A percentile compares a stretch with the other conserved stretches of the same genome.
Conservation (phyloP, 352 stramenopile species). For the Phytophthora tubulina region DNA sequence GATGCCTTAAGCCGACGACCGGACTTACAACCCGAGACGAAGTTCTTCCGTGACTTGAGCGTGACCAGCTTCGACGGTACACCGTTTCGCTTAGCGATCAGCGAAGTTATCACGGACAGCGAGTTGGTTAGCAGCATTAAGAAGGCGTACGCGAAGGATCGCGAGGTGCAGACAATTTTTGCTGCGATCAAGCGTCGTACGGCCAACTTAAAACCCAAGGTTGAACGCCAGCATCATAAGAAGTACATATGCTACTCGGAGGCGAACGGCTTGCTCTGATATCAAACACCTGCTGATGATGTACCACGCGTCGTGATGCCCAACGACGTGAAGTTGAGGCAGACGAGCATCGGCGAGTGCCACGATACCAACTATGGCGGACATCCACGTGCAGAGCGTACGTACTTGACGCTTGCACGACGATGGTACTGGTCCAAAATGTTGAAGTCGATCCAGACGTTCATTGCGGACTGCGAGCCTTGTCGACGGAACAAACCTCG, state of each 20-base stretch:
- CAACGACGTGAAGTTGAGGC: slow-evolving; percentile 19
- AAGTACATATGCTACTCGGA: slow-evolving; percentile 1
- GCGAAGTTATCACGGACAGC: neutral
- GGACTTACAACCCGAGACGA: neutral
- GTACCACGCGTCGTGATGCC: slow-evolving; percentile 20
- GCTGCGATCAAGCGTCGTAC: neutral
- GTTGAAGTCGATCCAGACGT: slow-evolving; percentile 22
- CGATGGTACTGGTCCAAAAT: slow-evolving; percentile 19
- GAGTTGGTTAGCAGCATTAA: neutral
- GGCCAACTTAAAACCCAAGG: neutral
- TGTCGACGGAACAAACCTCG: slow-evolving; percentile 27
- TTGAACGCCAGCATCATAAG: neutral
- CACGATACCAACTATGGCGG: slow-evolving; percentile 27
- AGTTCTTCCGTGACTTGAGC: too few species aligned
- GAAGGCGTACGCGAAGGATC: neutral
- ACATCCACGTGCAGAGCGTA: too few species aligned
- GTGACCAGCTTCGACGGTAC: neutral
- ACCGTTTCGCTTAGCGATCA: neutral
- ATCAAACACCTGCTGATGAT: slow-evolving; percentile 19
- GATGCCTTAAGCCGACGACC: neutral
- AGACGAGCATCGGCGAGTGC: slow-evolving; percentile 13
- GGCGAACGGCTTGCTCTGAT: slow-evolving; percentile 3
- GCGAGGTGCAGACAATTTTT: neutral
- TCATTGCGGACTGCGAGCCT: slow-evolving; percentile 23
- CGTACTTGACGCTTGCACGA: too few species aligned